Evolutionary conservation across 139 green algal species (phyloP), one percentile per base, ranked within the genome.

Genomic region (Chlorella sp.): DNA sequence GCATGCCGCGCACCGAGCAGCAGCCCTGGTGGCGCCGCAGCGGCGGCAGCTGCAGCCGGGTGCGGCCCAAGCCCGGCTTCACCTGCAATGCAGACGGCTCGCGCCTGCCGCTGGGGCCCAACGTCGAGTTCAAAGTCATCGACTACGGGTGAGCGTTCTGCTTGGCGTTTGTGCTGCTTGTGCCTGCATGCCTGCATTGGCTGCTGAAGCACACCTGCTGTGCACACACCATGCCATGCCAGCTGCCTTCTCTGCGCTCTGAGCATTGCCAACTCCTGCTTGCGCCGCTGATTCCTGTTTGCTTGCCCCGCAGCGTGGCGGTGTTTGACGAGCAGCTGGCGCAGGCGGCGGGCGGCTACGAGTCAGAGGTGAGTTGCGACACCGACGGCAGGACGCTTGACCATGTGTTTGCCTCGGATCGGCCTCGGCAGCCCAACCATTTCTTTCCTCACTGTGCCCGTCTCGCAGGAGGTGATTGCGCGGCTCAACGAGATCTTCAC

Each of bases 101-200:
- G 32, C 41, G 41, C 32, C 16, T 89, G 81, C 86, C 86, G 39
- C 68, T 90, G 47, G 81, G 81, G 7, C 81, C 86, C 15, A 47
- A 87, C 25, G 41, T 87, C 13, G 86, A 90, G 73, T 65, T 83
- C 63, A 65, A 91, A 41, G 81, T 91, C 28, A 91, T 91, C 32
- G 87, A 91, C 44, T 91, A 82, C 47, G 85, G 79, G 3, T 60
- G 51, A 60, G 44, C 44, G n/a, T n/a, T n/a, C n/a, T n/a, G n/a
- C n/a, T n/a, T n/a, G n/a, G n/a, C n/a, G n/a, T n/a, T n/a, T n/a
- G n/a, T n/a, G n/a, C n/a, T n/a, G n/a, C n/a, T n/a, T n/a, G n/a
- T n/a, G n/a, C n/a, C n/a, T n/a, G n/a, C n/a, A n/a, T n/a, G n/a
- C n/a, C n/a, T n/a, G n/a, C n/a, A n/a, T n/a, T n/a, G n/a, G n/a